A percentile compares a stretch with the other conserved stretches of the same genome.
Conservation (phyloP, 805 yeast species). For the Yarrowia deformans region DNA sequence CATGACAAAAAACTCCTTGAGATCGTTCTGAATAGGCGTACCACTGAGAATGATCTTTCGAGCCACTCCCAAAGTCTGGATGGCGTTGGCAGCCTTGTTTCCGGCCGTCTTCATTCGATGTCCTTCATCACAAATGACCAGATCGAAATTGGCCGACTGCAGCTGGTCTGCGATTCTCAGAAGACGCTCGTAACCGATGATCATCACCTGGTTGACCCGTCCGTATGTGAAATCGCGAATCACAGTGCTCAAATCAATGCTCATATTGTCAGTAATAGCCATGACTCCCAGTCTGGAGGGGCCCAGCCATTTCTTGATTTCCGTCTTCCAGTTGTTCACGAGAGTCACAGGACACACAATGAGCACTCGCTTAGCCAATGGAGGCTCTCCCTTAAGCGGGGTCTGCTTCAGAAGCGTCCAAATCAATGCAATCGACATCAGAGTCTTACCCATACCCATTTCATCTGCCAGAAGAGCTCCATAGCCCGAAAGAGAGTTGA, state of each 20-base stretch:
- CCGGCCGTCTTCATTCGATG: conserved; percentile 81
- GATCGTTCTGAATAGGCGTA: conserved; percentile 93
- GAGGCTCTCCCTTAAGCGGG: conserved; percentile 49
- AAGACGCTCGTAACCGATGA: conserved; percentile 88
- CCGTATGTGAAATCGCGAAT: conserved; percentile 68
- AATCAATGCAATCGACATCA: conserved; percentile 80
- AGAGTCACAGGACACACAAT: conserved; percentile 93
- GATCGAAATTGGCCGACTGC: conserved; percentile 57
- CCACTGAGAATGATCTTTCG: conserved; percentile 78
- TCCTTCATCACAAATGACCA: conserved; percentile 93
- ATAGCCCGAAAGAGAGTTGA: conserved; percentile 55
- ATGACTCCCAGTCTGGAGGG: conserved; percentile 69
- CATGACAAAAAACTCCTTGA: conserved; percentile 80
- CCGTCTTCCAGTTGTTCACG: conserved; percentile 84
- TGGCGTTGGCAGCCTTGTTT: conserved; percentile 72
- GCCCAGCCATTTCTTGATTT: conserved; percentile 89
- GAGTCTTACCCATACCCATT: conserved; percentile 94
- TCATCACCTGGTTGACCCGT: conserved; percentile 78
- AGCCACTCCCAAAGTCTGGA: conserved; percentile 62
- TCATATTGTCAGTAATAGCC: conserved; percentile 49
- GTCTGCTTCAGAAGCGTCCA: conserved; percentile 74
- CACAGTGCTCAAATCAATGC: conserved; percentile 59
- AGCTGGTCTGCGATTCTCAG: conserved; percentile 57
- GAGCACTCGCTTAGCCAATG: conserved; percentile 63
- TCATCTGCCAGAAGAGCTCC: conserved; percentile 95